These are phyloP conservation scores for Colletotrichum eremochloae DNA, from an alignment of 2,329 filamentous ascomycete species.

Conservation along the genomic window DNA sequence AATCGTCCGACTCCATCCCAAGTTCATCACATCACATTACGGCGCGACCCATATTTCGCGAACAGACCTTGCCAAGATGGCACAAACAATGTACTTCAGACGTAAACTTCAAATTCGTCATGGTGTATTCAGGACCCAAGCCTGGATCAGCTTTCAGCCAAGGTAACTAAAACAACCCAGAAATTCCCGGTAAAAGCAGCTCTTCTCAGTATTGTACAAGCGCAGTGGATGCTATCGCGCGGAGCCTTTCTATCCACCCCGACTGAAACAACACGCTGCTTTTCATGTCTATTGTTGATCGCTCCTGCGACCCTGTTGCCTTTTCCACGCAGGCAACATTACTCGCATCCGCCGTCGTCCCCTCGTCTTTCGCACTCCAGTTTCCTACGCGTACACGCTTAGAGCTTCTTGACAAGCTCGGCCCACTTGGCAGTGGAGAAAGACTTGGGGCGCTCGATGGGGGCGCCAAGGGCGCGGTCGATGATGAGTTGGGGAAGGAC, in stretches of 20 bases:
- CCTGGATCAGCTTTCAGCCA: slow-evolving; percentile 34
- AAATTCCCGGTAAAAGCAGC: slow-evolving; percentile 42
- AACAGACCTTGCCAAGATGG: not conserved
- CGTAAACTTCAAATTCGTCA: slow-evolving; percentile 39
- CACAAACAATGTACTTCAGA: not conserved
- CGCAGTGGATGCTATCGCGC: slow-evolving; percentile 44
- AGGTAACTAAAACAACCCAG: slow-evolving; percentile 42
- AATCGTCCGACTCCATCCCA: slow-evolving; percentile 3
- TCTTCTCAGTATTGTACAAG: slow-evolving; percentile 44
- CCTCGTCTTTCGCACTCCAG: slow-evolving; percentile 18
- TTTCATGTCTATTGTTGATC: slow-evolving; percentile 41
- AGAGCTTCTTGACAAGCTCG: slow-evolving; percentile 94
- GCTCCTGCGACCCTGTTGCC: slow-evolving; percentile 37
- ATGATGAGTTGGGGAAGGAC: slow-evolving; percentile 99
- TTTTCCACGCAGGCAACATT: slow-evolving; percentile 32
- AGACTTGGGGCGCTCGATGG: slow-evolving; percentile 98
- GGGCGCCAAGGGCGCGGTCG: slow-evolving; percentile 95
- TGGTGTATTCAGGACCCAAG: slow-evolving; percentile 38
- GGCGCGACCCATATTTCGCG: slow-evolving; percentile 2
- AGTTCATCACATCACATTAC: not conserved
- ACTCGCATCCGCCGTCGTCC: slow-evolving; percentile 13
- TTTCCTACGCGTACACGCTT: slow-evolving; percentile 56
- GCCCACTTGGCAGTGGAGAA: slow-evolving; percentile 98
- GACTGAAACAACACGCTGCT: slow-evolving; percentile 44
- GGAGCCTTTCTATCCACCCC: slow-evolving; percentile 42